A percentile compares a stretch with the other conserved stretches of the same genome.
These are phyloP conservation scores for Orychophragmus violaceus DNA, from an alignment of 345 rosid species.

Conservation along the genomic window DNA sequence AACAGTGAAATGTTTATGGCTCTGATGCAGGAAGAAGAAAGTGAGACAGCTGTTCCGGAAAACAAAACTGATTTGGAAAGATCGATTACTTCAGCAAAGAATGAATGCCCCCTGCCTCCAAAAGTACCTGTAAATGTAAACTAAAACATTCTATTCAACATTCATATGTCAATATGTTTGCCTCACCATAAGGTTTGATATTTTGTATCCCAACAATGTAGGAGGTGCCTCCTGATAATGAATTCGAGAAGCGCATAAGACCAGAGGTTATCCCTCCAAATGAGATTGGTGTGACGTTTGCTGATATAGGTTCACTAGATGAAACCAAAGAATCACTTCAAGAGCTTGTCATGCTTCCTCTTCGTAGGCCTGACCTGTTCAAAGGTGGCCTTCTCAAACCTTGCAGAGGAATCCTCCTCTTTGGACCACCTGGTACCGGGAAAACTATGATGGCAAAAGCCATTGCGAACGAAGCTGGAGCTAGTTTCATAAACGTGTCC, in stretches of 20 bases:
- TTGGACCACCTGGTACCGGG: slow-evolving; percentile 99
- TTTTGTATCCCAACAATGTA: no score
- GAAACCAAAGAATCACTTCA: slow-evolving; percentile 95
- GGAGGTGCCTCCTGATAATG: slow-evolving; percentile 92
- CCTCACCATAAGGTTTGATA: neutral
- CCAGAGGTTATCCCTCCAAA: slow-evolving; percentile 96
- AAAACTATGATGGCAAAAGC: slow-evolving; percentile 99
- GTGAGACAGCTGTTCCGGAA: slow-evolving; percentile 29
- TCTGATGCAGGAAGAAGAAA: slow-evolving; percentile 36
- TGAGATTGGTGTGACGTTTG: slow-evolving; percentile 95
- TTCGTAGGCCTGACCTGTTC: slow-evolving; percentile 94
- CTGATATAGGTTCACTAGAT: slow-evolving; percentile 89
- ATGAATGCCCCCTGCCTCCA: slow-evolving; percentile 55
- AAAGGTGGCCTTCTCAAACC: slow-evolving; percentile 97
- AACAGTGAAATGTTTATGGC: neutral
- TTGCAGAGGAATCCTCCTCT: slow-evolving; percentile 92
- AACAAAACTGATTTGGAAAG: slow-evolving; percentile 16
- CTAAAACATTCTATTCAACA: neutral
- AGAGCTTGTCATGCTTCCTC: slow-evolving; percentile 99
- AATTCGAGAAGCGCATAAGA: slow-evolving; percentile 93
- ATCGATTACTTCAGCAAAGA: slow-evolving; percentile 35
- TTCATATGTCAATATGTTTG: neutral
- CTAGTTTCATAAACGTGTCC: slow-evolving; percentile 97
- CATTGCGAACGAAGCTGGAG: slow-evolving; percentile 97
- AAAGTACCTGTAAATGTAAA: slow-evolving; percentile 53